Evolutionary conservation across 164 flowering plant genomes (phyloP).

Genomic region (Brasenia schreberi): DNA sequence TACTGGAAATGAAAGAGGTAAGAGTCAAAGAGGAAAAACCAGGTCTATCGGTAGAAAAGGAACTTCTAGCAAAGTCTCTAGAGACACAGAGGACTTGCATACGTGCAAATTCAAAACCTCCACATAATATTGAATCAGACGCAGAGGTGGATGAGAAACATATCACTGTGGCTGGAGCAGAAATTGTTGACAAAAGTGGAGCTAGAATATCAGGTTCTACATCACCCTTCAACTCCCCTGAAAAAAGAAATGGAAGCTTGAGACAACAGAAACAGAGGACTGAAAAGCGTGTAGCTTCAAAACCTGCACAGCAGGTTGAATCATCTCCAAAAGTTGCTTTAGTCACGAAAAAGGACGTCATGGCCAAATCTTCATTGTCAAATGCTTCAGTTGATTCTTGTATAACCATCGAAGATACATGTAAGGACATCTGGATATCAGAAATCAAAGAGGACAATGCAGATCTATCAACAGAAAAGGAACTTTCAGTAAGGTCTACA

Average conservation of each 20-base stretch:
- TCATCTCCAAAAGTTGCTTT: neutral
- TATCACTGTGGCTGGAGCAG: neutral
- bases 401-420: neutral
- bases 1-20: neutral
- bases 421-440: neutral
- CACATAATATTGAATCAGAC: neutral
- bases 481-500: too few species aligned
- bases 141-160: neutral
- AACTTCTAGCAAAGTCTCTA: too few species aligned
- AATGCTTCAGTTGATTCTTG: neutral
- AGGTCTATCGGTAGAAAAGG: too few species aligned
- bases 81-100: too few species aligned
- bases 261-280: neutral
- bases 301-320: neutral
- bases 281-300: neutral
- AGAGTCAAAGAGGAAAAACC: too few species aligned
- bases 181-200: neutral
- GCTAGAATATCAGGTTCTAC: neutral
- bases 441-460: too few species aligned
- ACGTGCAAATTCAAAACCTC: too few species aligned
- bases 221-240: neutral
- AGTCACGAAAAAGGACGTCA: neutral
- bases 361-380: neutral
- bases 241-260: neutral
- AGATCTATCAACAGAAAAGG: too few species aligned